Base-by-base conservation (phyloP, 2,329 filamentous ascomycete genomes). In the Fusarium fujikuroi region DNA sequence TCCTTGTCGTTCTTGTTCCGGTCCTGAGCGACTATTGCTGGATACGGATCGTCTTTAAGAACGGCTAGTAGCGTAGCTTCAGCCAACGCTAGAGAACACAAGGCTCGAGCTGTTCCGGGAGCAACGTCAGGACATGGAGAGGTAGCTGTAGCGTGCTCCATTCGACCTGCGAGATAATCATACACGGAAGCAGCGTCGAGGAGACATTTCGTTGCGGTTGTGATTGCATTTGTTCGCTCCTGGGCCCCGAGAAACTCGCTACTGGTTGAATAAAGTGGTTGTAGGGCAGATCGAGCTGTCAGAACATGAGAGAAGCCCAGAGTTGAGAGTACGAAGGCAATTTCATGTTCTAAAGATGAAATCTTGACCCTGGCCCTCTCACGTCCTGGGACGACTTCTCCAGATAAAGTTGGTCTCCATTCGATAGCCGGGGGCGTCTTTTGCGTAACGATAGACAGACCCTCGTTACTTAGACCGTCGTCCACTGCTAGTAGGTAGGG, bases 1-100 rank as follows among this genome's bases (percentile, higher is more conserved):
- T 98, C 95, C 69, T 89, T 94, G 81, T 95, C 94, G 75, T 92
- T 91, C 60, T 92, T 90, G 79, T 97, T 97, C 53, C 95, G 89
- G 63, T 92, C 90, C 77, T 97, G 93, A 2, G 94, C 91, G 5
- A 97, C 92, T 11, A 92, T 89, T 4, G 92, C 91, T 2, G 95
- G 92, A 78, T 98, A 98, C 0, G 95, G 95, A 78, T 99, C 96
- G 79, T 98, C 95, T 77, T 98, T 98, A 56, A 97, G 82, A 2
- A 98, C 94, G 1, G 94, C 94, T 3, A 98, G 88, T 3, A 98
- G 87, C 0, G 95, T 98, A 1, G 95, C 95, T 82, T 98, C 95
- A 4, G 95, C 94, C 37, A 96, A 86, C 1, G 94, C 91, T 7
- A 98, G 86, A 16, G 87, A 88, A 7, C 89, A 85, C 62, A 93